A percentile compares a stretch with the other conserved stretches of the same genome.
Conservation (phyloP, 306 rosid genomes). For the Argentina anserina region DNA sequence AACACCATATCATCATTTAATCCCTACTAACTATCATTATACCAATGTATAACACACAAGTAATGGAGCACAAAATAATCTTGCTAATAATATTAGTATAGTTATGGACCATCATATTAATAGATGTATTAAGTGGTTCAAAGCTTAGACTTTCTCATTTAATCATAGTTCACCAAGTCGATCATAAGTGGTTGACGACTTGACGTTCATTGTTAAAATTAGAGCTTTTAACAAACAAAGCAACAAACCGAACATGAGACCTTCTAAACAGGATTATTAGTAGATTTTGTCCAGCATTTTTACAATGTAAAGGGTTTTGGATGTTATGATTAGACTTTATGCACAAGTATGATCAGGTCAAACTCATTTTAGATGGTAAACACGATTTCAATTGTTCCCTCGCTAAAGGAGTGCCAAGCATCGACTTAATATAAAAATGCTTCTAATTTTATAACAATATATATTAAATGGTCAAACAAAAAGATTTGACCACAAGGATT, state of each 20-base stretch:
- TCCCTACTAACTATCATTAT: not conserved
- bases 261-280: too few species aligned
- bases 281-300: too few species aligned
- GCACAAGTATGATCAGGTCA: not conserved
- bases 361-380: not conserved
- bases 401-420: not conserved
- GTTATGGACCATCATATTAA: too few species aligned
- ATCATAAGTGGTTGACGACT: too few species aligned
- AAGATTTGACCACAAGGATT: constrained; percentile 32
- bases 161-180: too few species aligned
- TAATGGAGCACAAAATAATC: not conserved
- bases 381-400: not conserved
- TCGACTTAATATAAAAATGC: not conserved
- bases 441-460: not conserved
- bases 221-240: too few species aligned
- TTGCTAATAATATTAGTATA: not conserved
- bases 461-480: constrained; percentile 21
- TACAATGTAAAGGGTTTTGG: too few species aligned
- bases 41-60: not conserved
- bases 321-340: too few species aligned
- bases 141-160: too few species aligned
- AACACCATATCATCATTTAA: not conserved
- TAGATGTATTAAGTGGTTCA: too few species aligned
- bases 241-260: too few species aligned
- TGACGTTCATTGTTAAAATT: too few species aligned